Evolutionary conservation across 306 rosid species (phyloP), one percentile per base, ranked within the genome.

Genomic region (Fagus sylvatica): DNA sequence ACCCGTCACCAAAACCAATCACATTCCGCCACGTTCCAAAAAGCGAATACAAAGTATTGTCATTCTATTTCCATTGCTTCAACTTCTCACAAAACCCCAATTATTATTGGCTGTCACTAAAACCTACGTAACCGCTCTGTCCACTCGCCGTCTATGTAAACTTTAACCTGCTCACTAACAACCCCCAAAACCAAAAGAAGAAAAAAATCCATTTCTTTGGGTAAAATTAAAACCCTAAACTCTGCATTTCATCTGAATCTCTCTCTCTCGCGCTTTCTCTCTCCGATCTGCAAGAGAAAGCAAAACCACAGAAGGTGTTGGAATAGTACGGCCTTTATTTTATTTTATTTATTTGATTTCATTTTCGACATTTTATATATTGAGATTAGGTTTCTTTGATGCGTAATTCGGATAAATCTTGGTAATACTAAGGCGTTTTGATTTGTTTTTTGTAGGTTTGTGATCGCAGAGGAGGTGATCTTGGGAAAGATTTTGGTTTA

Each of bases 211-310:
- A 4, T 59, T 36, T 76, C 39, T 46, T 46, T 53, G 42, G 56
- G 37, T 43, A 69, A 68, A 91, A 86, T 96, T 43, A 69, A 68
- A 91, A 86, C 97, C 98, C 96, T 84, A 92, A 79, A 60, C 73
- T 79, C 85, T 84, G 41, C 36, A 82, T 78, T 28, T 76, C 61
- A 46, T 77, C 81, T 53, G 30, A 43, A 43, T 5, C 78, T 82
- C 75, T 71, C 71, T 53, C 73, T 78, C 43, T 76, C 71, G 69
- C 75, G 73, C 55, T 36, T 6, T 39, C n/a, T 76, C 55, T 36
- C 87, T 84, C 87, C 89, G 91, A 90, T 92, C 93, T 81, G 86
- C 79, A 69, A 76, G 85, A 79, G 76, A 46, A 78, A 62, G 68
- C 71, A 55, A 71, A 22, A 75, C 67, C 62, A 75, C 55, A 19